Conservation (phyloP, 2,329 filamentous ascomycete genomes). For the Aspergillus puulaauensis region DNA sequence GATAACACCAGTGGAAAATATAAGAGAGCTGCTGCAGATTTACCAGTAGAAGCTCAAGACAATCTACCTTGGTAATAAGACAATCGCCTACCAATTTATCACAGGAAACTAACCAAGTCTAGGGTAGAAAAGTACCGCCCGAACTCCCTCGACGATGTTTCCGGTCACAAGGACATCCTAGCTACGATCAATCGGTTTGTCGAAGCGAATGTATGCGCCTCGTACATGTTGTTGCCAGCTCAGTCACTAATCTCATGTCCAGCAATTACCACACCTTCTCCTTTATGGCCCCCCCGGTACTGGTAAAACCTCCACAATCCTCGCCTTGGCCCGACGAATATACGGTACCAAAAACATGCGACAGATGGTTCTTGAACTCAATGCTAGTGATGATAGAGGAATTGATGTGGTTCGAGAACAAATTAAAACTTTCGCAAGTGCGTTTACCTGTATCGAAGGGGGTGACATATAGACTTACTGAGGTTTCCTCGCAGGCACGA, state of each 20-base stretch:
- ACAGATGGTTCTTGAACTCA: constrained; percentile 97
- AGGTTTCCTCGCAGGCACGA: constrained; percentile 56
- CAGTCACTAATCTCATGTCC: not conserved
- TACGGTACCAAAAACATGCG: constrained; percentile 91
- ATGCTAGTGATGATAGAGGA: constrained; percentile 93
- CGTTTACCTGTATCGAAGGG: constrained; percentile 14
- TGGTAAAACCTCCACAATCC: constrained; percentile 94
- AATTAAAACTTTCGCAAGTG: constrained; percentile 96
- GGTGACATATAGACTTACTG: not conserved
- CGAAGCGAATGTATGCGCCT: constrained; percentile 69
- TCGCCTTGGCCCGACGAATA: constrained; percentile 88
- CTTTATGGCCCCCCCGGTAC: constrained; percentile 96
- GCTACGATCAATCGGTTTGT: constrained; percentile 98
- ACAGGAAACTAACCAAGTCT: constrained; percentile 16
- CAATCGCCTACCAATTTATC: not conserved
- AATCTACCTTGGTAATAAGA: constrained; percentile 76
- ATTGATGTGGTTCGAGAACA: constrained; percentile 98
- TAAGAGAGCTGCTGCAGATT: constrained; percentile 87
- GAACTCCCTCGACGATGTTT: constrained; percentile 84
- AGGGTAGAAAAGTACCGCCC: constrained; percentile 98
- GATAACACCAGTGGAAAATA: constrained; percentile 72
- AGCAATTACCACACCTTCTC: constrained; percentile 87
- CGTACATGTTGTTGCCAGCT: not conserved
- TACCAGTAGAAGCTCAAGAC: constrained; percentile 92
- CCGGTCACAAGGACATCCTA: constrained; percentile 94